These are phyloP conservation scores for Urostyla sp. DNA, from an alignment of 73 alveolate genomes.

Conservation along the genomic window DNA sequence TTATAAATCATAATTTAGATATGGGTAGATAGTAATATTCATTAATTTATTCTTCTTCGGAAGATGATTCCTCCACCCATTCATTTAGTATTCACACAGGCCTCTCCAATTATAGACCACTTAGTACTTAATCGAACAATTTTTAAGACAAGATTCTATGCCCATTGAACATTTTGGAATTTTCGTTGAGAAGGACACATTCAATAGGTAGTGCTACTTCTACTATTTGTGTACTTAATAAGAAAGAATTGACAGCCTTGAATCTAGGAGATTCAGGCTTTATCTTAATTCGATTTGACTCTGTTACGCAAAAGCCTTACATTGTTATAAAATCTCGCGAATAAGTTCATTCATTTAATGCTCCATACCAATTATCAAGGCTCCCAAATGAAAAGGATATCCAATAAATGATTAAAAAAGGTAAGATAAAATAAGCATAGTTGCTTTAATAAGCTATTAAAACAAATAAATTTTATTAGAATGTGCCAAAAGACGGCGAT, in stretches of 20 bases:
- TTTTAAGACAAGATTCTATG: conserved; percentile 17
- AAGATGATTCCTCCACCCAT: conserved; percentile 31
- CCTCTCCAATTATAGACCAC: background rate
- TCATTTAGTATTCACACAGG: background rate
- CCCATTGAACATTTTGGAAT: conserved; percentile 37
- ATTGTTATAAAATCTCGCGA: conserved; percentile 33
- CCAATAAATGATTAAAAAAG: conserved; percentile 6
- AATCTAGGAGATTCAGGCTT: conserved; percentile 74
- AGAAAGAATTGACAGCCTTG: conserved; percentile 36
- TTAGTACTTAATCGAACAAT: background rate
- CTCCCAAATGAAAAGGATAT: conserved; percentile 50
- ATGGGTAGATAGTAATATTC: conserved; percentile 38
- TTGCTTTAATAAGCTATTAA: conserved; percentile 41
- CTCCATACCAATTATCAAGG: conserved; percentile 50
- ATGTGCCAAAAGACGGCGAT: conserved; percentile 64
- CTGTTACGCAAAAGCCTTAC: background rate
- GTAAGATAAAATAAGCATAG: conserved; percentile 16
- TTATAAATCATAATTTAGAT: too few species aligned
- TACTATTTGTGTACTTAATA: conserved; percentile 32
- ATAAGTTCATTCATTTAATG: conserved; percentile 68
- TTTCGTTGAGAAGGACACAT: conserved; percentile 40
- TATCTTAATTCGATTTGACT: conserved; percentile 53
- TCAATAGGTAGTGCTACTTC: conserved; percentile 65
- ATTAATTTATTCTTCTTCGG: conserved; percentile 1
- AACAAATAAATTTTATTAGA: conserved; percentile 52